A percentile compares a stretch with the other conserved stretches of the same genome.
phyloP scores from a whole-genome alignment of 495 filamentous ascomycete species.

The Talaromyces borbonicus region DNA sequence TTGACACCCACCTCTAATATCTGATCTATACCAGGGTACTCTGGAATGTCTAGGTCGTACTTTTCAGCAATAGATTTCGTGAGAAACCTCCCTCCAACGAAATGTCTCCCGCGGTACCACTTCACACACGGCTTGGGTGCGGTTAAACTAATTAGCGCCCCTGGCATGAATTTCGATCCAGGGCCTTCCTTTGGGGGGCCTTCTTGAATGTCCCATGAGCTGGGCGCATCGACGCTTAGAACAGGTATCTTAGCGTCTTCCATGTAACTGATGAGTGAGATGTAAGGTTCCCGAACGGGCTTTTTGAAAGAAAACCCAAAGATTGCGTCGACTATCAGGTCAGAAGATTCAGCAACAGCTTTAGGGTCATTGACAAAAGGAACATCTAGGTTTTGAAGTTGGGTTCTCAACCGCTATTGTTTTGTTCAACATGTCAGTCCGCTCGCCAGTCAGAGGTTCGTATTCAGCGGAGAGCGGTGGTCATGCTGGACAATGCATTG shows the following conservation, averaged over 20 bases:
- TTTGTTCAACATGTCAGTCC: too few species aligned
- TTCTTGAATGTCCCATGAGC: constrained; percentile 82
- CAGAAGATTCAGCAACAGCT: constrained; percentile 49
- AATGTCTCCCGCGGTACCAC: constrained; percentile 76
- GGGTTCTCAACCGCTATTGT: constrained; percentile 73
- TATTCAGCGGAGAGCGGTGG: too few species aligned
- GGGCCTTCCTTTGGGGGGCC: constrained; percentile 73
- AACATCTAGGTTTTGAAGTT: constrained; percentile 71
- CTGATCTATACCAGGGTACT: constrained; percentile 84
- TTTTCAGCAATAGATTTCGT: constrained; percentile 69
- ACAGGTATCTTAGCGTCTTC: constrained; percentile 64
- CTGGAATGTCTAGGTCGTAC: constrained; percentile 74
- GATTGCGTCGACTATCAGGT: constrained; percentile 87
- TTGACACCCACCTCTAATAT: constrained; percentile 63
- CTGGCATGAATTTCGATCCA: constrained; percentile 69
- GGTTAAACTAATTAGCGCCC: constrained; percentile 74
- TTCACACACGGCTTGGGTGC: constrained; percentile 90
- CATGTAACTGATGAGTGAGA: constrained; percentile 65
- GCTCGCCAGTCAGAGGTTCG: too few species aligned
- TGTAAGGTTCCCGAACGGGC: constrained; percentile 83
- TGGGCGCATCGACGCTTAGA: constrained; percentile 83
- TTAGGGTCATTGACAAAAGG: constrained; percentile 79
- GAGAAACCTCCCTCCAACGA: constrained; percentile 85
- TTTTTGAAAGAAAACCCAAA: constrained; percentile 97
- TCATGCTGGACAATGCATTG: too few species aligned